Conservation (phyloP, 2,329 filamentous ascomycete species). For the Biscogniauxia sp. region DNA sequence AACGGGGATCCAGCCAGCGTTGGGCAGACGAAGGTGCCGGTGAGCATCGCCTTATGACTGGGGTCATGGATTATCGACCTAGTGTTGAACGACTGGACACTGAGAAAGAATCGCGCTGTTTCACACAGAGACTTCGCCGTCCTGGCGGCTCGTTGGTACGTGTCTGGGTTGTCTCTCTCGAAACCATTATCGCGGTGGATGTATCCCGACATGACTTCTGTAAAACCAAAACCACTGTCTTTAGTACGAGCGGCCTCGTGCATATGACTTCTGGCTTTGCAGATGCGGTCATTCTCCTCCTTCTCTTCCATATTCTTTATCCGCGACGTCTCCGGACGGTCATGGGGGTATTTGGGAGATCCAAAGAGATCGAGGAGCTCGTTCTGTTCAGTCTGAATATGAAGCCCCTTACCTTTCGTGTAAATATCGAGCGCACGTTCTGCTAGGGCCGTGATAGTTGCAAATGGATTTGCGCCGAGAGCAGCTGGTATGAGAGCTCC, state of each 20-base stretch:
- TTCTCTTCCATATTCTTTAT: constrained; percentile 25
- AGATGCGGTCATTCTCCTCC: constrained; percentile 37
- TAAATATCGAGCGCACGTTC: constrained; percentile 59
- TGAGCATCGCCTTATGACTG: constrained; percentile 52
- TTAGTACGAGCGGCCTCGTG: constrained; percentile 41
- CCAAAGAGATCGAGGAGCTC: constrained; percentile 54
- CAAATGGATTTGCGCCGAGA: constrained; percentile 65
- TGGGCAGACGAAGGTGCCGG: constrained; percentile 58
- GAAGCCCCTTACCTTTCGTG: constrained; percentile 39
- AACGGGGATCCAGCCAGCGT: constrained; percentile 56
- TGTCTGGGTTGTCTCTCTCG: constrained; percentile 44
- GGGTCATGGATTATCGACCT: constrained; percentile 44
- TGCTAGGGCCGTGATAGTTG: constrained; percentile 67
- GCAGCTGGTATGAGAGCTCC: constrained; percentile 60
- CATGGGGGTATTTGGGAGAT: constrained; percentile 41
- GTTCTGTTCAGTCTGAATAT: constrained; percentile 46
- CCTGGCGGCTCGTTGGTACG: constrained; percentile 52
- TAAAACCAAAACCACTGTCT: constrained; percentile 56
- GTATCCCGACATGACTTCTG: constrained; percentile 63
- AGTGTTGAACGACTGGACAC: constrained; percentile 54
- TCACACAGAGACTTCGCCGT: constrained; percentile 53
- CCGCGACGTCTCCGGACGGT: constrained; percentile 15
- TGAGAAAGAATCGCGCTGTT: constrained; percentile 57
- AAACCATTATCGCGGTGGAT: constrained; percentile 47
- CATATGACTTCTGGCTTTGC: constrained; percentile 38